Evolutionary conservation across 108 stramenopile genomes (phyloP), one percentile per base, ranked within the genome.

Genomic region (Cyclotella baltica): DNA sequence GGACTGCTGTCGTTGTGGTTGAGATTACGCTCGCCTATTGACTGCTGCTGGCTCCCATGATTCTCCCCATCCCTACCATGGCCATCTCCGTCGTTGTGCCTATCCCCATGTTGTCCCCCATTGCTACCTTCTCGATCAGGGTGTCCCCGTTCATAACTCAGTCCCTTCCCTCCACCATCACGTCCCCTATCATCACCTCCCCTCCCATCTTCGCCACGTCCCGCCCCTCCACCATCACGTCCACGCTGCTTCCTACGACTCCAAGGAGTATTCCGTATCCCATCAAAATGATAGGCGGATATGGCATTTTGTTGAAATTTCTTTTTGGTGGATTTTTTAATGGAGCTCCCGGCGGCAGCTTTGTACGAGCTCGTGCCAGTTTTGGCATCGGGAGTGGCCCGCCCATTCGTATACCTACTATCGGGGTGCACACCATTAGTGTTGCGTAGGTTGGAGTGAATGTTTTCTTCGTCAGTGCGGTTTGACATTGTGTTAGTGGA

Each of bases 231-330:
- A 18, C 34, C 6, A 13, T 55, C 25, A 27, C 31, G 35, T 53
- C 1, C 30, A 18, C 15, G 28, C 37, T 53, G 31, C 36, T 63
- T 48, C 57, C 58, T 68, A n/a, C 64, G 51, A 0, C 66, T 67
- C 37, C 34, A 77, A 31, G 77, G 77, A 46, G 77, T 77, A 67
- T 57, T 40, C 18, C 53, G 63, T 38, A 76, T 25, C 15, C 61
- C 77, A 3, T 31, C 50, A 46, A 70, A 77, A 38, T 70, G 67
- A 64, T 70, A 77, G 0, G 48, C 67, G 16, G 57, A 47, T n/a
- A 77, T 57, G 59, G 61, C 57, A 64, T 77, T 47, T 1, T 64
- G 23, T 20, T 65, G 11, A 23, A 47, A 25, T 11, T 65, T 43
- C 11, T 65, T 43, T 23, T 47, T 65, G 64, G 43, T 27, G 22